Conservation (phyloP, 148 eudicot genomes). For the Rhododendron simsii region DNA sequence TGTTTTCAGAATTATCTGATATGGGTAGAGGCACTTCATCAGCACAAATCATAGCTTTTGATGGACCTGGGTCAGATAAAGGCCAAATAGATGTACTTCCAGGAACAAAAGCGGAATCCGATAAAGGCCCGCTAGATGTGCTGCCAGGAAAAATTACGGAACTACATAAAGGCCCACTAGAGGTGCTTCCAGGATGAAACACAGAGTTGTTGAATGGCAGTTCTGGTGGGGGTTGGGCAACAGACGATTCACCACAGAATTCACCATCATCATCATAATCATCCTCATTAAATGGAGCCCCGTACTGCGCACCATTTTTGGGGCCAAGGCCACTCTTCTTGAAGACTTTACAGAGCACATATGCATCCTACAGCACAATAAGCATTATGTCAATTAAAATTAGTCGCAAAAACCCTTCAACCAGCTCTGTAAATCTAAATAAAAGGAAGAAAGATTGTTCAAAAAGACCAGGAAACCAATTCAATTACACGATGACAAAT, state of each 20-base stretch:
- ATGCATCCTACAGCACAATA: slow-evolving; percentile 31
- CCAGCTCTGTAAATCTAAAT: not conserved
- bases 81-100: not conserved
- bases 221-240: slow-evolving; percentile 1
- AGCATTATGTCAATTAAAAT: not conserved
- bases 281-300: slow-evolving; percentile 70
- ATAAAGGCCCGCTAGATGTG: not conserved
- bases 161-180: not conserved
- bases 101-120: not conserved
- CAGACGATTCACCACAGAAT: slow-evolving; percentile 13
- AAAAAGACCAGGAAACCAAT: not conserved
- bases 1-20: slow-evolving; percentile 16
- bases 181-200: slow-evolving; percentile 3
- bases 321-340: slow-evolving; percentile 74
- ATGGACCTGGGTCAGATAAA: slow-evolving; percentile 13
- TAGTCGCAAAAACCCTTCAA: not conserved
- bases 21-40: slow-evolving; percentile 3
- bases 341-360: slow-evolving; percentile 62
- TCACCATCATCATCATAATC: slow-evolving; percentile 56
- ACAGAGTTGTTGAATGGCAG: not conserved
- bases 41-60: slow-evolving; percentile 8
- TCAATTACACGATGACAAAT: not conserved
- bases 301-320: slow-evolving; percentile 62
- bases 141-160: slow-evolving; percentile 2
- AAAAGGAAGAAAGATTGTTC: not conserved